Evolutionary conservation across 2,329 filamentous ascomycete genomes (phyloP), one percentile per base, ranked within the genome.

Genomic region (Decorospora gaudefroyi): DNA sequence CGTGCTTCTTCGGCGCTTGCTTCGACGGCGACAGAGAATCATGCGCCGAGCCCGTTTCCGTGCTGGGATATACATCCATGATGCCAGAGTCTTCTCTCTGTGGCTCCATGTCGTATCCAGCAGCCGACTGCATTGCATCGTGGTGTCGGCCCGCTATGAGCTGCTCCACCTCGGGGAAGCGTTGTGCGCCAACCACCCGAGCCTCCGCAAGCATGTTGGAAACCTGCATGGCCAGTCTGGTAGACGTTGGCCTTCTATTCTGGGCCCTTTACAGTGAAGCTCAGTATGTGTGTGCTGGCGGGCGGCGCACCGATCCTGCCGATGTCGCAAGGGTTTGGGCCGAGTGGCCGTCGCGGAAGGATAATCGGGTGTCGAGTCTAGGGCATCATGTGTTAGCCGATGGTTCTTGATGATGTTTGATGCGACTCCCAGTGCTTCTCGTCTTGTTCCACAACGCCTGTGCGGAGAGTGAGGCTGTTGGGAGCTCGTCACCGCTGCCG

Each of bases 1-100:
- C 85, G 65, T 85, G 85, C 77, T 90, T 91, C 53, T 74, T 69
- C 45, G 43, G 43, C 43, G 62, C 54, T 37, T 62, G 51, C 57
- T 69, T 70, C 12, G 64, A 65, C 47, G 67, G 65, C 54, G 66
- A 69, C 51, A 68, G 37, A n/a, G 64, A 60, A 42, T 64, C 63
- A 28, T 67, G 63, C 59, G 58, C 56, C 19, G 59, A 53, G 6
- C 52, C 51, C 11, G 58, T 65, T 42, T 69, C 65, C 8, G 65
- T 69, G 29, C 62, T 69, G n/a, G 65, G 66, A 48, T 69, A 68
- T 18, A 68, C 53, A 25, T 65, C 65, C 46, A 62, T 59, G 56
- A 69, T 67, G 44, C 52, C 46, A 5, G 58, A 55, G 34, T 69
- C 66, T 28, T 51, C 51, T 27, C 60, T 53, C 45, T 62, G 62